Conservation (phyloP, 352 stramenopile genomes). For the Phytophthora macrochlamydospora region DNA sequence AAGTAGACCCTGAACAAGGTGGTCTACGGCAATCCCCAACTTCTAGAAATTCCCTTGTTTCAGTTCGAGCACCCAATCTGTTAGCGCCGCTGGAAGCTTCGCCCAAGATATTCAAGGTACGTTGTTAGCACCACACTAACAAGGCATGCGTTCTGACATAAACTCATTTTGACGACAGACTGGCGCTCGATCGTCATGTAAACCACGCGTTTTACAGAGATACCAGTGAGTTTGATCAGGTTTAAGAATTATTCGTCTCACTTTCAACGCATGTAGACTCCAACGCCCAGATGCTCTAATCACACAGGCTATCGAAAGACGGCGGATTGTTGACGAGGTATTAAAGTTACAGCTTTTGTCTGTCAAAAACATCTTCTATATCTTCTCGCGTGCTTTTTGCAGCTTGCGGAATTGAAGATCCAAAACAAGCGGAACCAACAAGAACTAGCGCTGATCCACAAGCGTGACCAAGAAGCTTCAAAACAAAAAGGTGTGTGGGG, state of each 20-base stretch:
- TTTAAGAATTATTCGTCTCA: background rate
- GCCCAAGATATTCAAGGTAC: constrained; percentile 5
- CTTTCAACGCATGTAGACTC: constrained; percentile 20
- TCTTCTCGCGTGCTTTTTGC: background rate
- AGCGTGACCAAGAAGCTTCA: constrained; percentile 18
- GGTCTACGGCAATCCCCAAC: background rate
- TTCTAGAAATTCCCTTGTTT: background rate
- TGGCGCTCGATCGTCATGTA: no score
- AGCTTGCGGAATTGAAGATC: constrained; percentile 22
- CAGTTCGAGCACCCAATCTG: background rate
- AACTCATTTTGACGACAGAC: no score
- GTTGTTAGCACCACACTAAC: background rate
- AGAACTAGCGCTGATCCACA: constrained; percentile 20
- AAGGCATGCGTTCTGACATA: no score
- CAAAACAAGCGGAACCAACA: constrained; percentile 19
- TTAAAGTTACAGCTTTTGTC: background rate
- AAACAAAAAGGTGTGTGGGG: constrained; percentile 7
- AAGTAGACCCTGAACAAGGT: constrained; percentile 3
- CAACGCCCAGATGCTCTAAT: constrained; percentile 34
- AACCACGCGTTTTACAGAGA: constrained; percentile 22
- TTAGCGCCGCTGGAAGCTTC: constrained; percentile 19
- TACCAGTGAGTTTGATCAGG: constrained; percentile 20
- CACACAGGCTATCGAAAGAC: constrained; percentile 30
- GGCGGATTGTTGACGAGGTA: constrained; percentile 35
- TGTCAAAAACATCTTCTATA: background rate